Conservation (phyloP, 352 stramenopile genomes). For the Globisporangium emineosum region DNA sequence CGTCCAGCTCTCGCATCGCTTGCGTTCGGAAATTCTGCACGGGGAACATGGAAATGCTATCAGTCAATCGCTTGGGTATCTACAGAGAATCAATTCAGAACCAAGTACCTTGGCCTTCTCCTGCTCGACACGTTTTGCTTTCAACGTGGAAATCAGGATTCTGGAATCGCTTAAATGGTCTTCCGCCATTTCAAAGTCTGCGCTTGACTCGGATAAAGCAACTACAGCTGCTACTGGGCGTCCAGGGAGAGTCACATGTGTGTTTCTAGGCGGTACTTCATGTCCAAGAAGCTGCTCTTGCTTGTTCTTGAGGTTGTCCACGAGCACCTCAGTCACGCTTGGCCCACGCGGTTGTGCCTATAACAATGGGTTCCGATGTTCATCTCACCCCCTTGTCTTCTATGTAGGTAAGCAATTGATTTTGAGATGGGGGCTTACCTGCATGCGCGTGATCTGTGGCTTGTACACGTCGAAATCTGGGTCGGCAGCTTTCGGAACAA, state of each 20-base stretch:
- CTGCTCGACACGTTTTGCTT: slow-evolving; percentile 60
- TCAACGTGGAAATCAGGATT: slow-evolving; percentile 75
- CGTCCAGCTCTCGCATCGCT: slow-evolving; percentile 86
- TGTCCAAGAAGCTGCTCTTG: slow-evolving; percentile 62
- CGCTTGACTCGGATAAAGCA: not conserved
- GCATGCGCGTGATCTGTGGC: slow-evolving; percentile 77
- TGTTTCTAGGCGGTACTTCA: slow-evolving; percentile 67
- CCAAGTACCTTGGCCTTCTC: slow-evolving; percentile 72
- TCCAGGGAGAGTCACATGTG: slow-evolving; percentile 44
- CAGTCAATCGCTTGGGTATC: not conserved
- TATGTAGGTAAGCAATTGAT: too few relatives aligned
- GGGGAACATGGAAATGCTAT: not conserved
- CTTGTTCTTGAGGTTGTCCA: slow-evolving; percentile 75
- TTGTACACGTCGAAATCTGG: slow-evolving; percentile 78
- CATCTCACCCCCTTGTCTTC: too few relatives aligned
- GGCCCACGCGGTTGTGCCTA: slow-evolving; percentile 70
- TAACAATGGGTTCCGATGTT: too few relatives aligned
- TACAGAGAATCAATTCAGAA: not conserved
- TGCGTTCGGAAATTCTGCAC: slow-evolving; percentile 78
- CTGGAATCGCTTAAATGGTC: slow-evolving; percentile 50
- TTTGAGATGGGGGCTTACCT: slow-evolving; percentile 27
- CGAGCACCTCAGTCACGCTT: slow-evolving; percentile 73
- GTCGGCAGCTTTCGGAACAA: slow-evolving; percentile 31
- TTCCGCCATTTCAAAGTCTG: slow-evolving; percentile 20
- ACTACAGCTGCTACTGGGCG: slow-evolving; percentile 1